Base-by-base conservation (phyloP, 2,329 filamentous ascomycete genomes). In the Beauveria sp. region DNA sequence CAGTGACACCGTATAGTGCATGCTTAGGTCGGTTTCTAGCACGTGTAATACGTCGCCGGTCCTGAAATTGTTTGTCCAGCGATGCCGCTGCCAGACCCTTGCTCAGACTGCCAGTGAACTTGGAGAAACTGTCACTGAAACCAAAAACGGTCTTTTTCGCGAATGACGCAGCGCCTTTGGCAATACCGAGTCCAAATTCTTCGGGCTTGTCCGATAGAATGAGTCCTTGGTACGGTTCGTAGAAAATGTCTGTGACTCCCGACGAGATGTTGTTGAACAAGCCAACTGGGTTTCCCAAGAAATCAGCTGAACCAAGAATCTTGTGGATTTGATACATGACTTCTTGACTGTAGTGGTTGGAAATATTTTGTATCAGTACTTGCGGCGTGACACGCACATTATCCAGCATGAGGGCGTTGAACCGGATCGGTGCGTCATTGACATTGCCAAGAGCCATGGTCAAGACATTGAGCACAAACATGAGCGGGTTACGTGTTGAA, bases 391-490 rank as follows among this genome's bases (percentile, higher is more conserved):
- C 89, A 30, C 94, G 86, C 50, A 94, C 92, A 68, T 99, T 99
- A 74, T 99, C 94, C 26, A 99, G 78, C 78, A 99, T 90, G 26
- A 99, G 79, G 1, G 94, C 91, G 65, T 97, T 99, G 71, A 99
- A 86, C 53, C 91, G 87, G 58, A 99, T 87, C 0, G 94, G 96
- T 7, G 94, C 94, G 74, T 99, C 96, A 69, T 99, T 99, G 79
- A 99, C 91, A 69, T 99, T 99, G 65, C 94, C 94, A 69, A 99
- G 94, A 16, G 94, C 96, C 94, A 99, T 99, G 0, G 96, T 97
- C 79, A 99, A 87, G 66, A 97, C 91, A 70, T 99, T 97, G 73
- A 97, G 87, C 71, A 97, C 92, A 78, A 97, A 99, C 92, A 97
- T 97, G 73, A 99, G 82, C 0, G 96, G 96, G 70, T 96, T 99